These are phyloP conservation scores for Suillus variegatus DNA, from an alignment of 768 basidiomycete species.

Conservation along the genomic window DNA sequence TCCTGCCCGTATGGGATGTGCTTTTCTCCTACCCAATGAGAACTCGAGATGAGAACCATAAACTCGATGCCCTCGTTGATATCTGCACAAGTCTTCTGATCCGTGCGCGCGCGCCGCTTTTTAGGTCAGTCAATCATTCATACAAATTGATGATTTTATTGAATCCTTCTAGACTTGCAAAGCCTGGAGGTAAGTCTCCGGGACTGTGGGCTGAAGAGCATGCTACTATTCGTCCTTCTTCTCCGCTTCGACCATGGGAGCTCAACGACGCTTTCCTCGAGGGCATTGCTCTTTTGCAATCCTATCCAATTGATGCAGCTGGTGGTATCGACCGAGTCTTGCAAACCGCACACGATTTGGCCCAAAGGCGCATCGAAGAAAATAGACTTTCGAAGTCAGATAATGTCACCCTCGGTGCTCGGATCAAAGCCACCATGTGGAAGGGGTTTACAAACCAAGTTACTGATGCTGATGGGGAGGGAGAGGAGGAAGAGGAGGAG, in stretches of 20 bases:
- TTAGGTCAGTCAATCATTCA: conserved; percentile 43
- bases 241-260: conserved; percentile 50
- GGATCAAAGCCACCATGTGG: conserved; percentile 65
- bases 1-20: conserved; percentile 70
- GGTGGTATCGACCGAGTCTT: conserved; percentile 74
- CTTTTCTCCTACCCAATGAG: conserved; percentile 62
- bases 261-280: conserved; percentile 67
- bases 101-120: conserved; percentile 51
- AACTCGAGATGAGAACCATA: conserved; percentile 53
- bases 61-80: conserved; percentile 70
- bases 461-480: conserved; percentile 36
- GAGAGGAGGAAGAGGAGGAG: conserved; percentile 31
- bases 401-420: conserved; percentile 50
- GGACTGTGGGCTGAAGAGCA: conserved; percentile 59
- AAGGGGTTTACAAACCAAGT: conserved; percentile 62
- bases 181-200: conserved; percentile 40
- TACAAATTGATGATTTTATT: conserved; percentile 8
- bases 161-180: conserved; percentile 49
- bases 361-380: conserved; percentile 48
- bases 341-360: conserved; percentile 66
- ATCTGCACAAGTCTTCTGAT: conserved; percentile 72
- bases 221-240: conserved; percentile 35
- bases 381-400: conserved; percentile 31
- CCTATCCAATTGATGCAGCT: conserved; percentile 62
- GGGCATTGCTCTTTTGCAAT: conserved; percentile 62